Evolutionary conservation across 108 stramenopile species (phyloP), one percentile per base, ranked within the genome.

Genomic region (Bacterosira constricta): DNA sequence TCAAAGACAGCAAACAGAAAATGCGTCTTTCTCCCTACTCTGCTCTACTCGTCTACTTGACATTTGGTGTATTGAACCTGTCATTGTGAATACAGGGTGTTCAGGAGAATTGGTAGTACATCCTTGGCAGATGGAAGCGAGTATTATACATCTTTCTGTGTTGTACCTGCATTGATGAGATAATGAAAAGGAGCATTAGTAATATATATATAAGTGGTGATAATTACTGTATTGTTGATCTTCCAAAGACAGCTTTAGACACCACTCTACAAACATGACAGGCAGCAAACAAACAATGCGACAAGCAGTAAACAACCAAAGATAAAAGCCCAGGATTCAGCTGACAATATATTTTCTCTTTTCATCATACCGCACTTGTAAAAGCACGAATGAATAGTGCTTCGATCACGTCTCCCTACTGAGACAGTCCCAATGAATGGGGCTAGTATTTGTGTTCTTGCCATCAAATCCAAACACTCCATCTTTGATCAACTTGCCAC

Each of bases 401-500:
- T 71, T 66, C 36, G 77, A 78, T 70, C 77, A 66, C 64, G 77
- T 69, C 77, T 78, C 77, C 77, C 77, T 56, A 78, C 63, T 53
- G 77, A 78, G 77, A 69, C 77, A 78, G 77, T 78, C 77, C 77
- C 77, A 71, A 49, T 32, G 32, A 52, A 70, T 65, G 77, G 77
- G 77, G 77, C 77, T 78, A 78, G 77, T 63, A 78, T 36, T 71
- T 78, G 69, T 71, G 68, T 78, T 78, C 77, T 36, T 42, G 47
- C 69, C 26, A 59, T 25, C 46, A 30, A 34, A 45, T 46, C 15
- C 32, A 60, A 15, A 50, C 41, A n/a, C 26, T 30, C 21, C 13
- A 49, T 59, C 63, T 57, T 30, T 52, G 60, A 57, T 63, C 70
- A 49, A 49, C 50, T 51, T 36, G 46, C 64, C 35, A 25, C 1